Evolutionary conservation across 805 yeast genomes (phyloP), one percentile per base, ranked within the genome.

Genomic region (Pichia rugopelliculosa): DNA sequence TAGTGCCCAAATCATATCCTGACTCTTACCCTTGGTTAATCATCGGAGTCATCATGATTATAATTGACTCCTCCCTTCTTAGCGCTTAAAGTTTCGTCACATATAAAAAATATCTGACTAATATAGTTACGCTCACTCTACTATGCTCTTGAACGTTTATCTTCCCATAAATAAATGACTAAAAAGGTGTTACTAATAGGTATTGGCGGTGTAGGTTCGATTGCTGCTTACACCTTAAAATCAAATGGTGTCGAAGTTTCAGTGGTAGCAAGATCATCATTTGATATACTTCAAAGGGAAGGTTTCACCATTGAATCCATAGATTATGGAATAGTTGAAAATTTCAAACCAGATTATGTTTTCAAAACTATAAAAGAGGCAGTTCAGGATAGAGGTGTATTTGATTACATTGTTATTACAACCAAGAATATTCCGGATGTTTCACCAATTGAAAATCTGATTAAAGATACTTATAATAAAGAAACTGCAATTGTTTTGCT

Each of bases 201-300:
- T 11, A 75, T 87, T 39, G 96, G 96, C 15, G 96, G 95, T 36
- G 93, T 87, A 10, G 96, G 96, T 36, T 74, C 87, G 17, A 76
- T 87, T 30, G 81, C 84, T 2, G 87, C 95, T 0, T 73, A 81
- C 44, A 77, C 85, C 0, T 68, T 87, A 27, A 72, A 70, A 54
- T 60, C 62, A 37, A 69, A 73, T 39, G 77, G 74, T 0, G 71
- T 78, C 10, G 68, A 69, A 22, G 80, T 84, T 12, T 77, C 88
- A 3, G 68, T 78, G 12, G 84, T 83, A 5, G 74, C 82, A 4
- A 73, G 93, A 59, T 75, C 87, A 23, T 84, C 80, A 55, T 84
- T 80, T 62, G 75, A 76, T 3, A 62, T 61, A 30, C 80, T 83
- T 27, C 50, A 55, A 21, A 60, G 68, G 36, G 58, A 68, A 1